Base-by-base conservation (phyloP, 108 stramenopile genomes). In the Halocafeteria seosinensis region DNA sequence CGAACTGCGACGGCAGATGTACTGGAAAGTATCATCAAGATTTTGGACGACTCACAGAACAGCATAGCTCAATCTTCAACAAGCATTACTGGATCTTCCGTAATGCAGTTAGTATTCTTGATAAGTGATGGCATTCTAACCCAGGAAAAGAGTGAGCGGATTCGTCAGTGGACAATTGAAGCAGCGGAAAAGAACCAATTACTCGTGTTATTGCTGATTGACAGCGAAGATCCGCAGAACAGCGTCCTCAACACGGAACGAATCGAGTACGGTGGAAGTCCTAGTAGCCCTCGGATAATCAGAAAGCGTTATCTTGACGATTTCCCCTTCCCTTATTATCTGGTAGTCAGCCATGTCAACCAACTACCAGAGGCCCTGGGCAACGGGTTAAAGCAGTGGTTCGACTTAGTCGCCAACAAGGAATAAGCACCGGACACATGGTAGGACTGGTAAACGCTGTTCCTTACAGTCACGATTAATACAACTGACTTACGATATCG, bases 241-340 rank as follows among this genome's bases (percentile, higher is more conserved):
- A 89, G 87, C 64, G 91, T 98, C 37, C 69, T 94, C 63, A 80
- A 89, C 63, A 95, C 91, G 81, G 87, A 90, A 63, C 84, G 88
- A 64, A 92, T 93, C 0, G 74, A 76, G 24, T 95, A 92, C 71
- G 84, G 79, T n/a, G 80, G 86, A 28, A 90, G 90, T 11, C n/a
- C n/a, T n/a, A n/a, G n/a, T n/a, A n/a, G n/a, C n/a, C n/a, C n/a
- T n/a, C 88, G 88, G 53, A 84, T 91, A 9, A 76, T 87, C 37
- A 79, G 89, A 42, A 90, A 76, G 63, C 69, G 75, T 27, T 98
- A 95, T 80, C 86, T 98, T 27, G 97, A 95, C 50, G 92, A 89
- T 65, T 98, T 90, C 67, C 97, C 97, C 1, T 95, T 98, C 64
- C 93, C 94, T 1, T 91, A 89, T 71, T 98, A 98, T 71, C 77